Evolutionary conservation across 345 rosid species (phyloP), one percentile per base, ranked within the genome.

Genomic region (Orychophragmus violaceus): DNA sequence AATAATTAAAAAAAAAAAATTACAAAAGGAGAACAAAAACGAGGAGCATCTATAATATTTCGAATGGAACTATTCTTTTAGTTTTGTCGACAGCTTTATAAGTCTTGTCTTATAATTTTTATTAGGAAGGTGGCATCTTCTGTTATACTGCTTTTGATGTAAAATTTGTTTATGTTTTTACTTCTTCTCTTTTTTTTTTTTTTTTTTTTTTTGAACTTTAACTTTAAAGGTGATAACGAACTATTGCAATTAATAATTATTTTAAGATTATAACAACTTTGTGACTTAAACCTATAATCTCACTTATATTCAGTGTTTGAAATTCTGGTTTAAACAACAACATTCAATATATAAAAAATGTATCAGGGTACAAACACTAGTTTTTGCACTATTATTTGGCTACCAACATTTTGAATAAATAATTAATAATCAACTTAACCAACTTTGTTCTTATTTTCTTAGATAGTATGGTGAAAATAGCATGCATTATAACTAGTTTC

Each of bases 41-140:
- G 62, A 61, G 19, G 56, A 62, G 68, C 68, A 70, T 44, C 27
- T 52, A 33, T 22, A 70, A 29, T 42, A 63, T 44, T 33, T 54
- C 32, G 44, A 72, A 65, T 21, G 71, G 76, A 49, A 65, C 17
- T 35, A 44, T 45, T 54, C 25, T 53, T 62, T 71, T 42, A 42
- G 64, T 54, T 62, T 42, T 62, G 64, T 71, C 63, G 62, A 63
- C 69, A 17, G 57, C 75, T 71, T 62, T 62, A 8, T 49, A 35
- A 33, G 69, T 35, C 39, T 62, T 9, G 5, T 3, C 10, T 24
- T 51, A 22, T 39, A 35, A 27, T 39, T 41, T 61, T 62, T 32
- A 62, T 61, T 62, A 62, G 28, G 33, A 53, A 69, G 32, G 30
- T 62, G 49, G 30, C 32, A 54, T 33, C 57, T 44, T 44, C 57